These are phyloP conservation scores for Casuarina equisetifolia DNA, from an alignment of 306 rosid species.

Conservation along the genomic window DNA sequence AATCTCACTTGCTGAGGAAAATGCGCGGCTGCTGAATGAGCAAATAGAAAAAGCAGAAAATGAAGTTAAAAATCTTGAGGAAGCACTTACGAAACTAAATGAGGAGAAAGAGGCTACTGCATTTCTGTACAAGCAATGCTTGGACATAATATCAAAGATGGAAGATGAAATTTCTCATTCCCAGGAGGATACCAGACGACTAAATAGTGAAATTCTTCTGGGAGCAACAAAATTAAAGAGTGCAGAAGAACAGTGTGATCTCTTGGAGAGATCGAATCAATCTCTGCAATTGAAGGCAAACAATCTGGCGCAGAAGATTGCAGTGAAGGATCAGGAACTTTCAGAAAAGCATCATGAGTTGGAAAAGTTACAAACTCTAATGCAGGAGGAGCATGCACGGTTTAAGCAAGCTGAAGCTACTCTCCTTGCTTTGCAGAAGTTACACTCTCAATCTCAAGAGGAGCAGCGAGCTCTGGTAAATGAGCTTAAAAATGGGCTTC, in stretches of 20 bases:
- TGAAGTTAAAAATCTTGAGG: conserved; percentile 61
- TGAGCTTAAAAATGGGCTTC: conserved; percentile 84
- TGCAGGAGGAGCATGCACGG: conserved; percentile 72
- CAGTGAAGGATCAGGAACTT: conserved; percentile 73
- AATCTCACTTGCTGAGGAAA: conserved; percentile 66
- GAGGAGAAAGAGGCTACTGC: conserved; percentile 71
- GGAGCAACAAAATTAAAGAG: conserved; percentile 57
- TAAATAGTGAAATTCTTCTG: conserved; percentile 50
- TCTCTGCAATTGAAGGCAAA: conserved; percentile 70
- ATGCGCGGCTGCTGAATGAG: conserved; percentile 58
- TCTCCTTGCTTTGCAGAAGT: conserved; percentile 65
- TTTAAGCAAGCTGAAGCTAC: conserved; percentile 79
- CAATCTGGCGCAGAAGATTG: conserved; percentile 67
- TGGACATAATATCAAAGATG: conserved; percentile 66
- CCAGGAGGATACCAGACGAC: conserved; percentile 50
- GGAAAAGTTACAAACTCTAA: conserved; percentile 63
- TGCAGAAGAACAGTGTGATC: conserved; percentile 54
- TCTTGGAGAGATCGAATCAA: conserved; percentile 67
- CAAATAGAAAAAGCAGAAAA: conserved; percentile 57
- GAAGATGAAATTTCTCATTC: conserved; percentile 65
- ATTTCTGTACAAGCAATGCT: conserved; percentile 57
- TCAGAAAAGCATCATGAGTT: conserved; percentile 63
- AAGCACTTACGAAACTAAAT: conserved; percentile 42
- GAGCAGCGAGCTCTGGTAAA: conserved; percentile 79
- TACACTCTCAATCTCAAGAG: conserved; percentile 76